Evolutionary conservation across 495 filamentous ascomycete genomes (phyloP), one percentile per base, ranked within the genome.

Genomic region (Daldinia decipiens): DNA sequence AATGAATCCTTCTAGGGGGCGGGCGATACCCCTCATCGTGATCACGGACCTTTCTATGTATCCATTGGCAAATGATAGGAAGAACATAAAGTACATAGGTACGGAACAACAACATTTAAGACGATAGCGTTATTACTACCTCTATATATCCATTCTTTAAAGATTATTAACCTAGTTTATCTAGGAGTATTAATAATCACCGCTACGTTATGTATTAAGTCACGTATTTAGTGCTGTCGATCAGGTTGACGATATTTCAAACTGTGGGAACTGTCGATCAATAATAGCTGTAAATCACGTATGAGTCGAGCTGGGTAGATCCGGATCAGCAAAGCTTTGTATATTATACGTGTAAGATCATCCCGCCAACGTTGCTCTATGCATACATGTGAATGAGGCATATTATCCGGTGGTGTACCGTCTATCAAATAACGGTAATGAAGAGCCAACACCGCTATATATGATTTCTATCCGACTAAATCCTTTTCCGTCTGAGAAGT

Each of bases 191-290:
- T 62, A 36, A 26, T 65, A 58, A 29, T 34, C 3, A 38, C 45
- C 34, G 36, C 67, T 73, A 62, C 65, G 43, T 19, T 26, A 73
- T n/a, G n/a, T n/a, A n/a, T 62, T 21, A 11, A 19, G n/a, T 34
- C 11, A 29, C 24, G 24, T 31, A 53, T n/a, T 31, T 53, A 31
- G 50, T 17, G 17, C 29, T 61, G 70, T 51, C 60, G 70, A 72
- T 72, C 65, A 65, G 55, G 62, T 68, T 72, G 70, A 68, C 70
- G 70, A 68, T 52, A 64, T 57, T 68, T 60, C 4, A 72, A 65
- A 65, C 40, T 68, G 64, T 65, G 61, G 61, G 61, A 65, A 68
- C 68, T 43, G 65, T 62, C 60, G 60, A 73, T 68, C 65, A 59
- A 53, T n/a, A 4, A 53, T 31, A 31, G 15, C 26, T 36, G 32